These are phyloP conservation scores for Gossypium turneri DNA, from an alignment of 345 rosid species.

Conservation along the genomic window DNA sequence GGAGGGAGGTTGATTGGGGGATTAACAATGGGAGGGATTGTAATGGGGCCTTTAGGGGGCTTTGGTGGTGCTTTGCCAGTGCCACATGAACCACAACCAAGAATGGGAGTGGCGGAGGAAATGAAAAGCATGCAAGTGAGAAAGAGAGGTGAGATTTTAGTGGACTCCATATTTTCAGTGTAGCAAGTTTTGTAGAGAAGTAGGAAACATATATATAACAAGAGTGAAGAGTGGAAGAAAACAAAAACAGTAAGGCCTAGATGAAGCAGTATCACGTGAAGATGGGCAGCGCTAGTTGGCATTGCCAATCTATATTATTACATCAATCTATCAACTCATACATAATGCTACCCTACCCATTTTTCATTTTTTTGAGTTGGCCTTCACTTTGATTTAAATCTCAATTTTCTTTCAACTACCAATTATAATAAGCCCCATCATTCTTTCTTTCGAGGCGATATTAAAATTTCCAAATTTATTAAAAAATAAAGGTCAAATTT, in stretches of 20 bases:
- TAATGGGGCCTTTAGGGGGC: slow-evolving; percentile 20
- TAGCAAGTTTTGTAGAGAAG: slow-evolving; percentile 15
- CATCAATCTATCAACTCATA: too few species aligned
- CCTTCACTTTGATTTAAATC: too few species aligned
- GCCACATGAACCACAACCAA: slow-evolving; percentile 58
- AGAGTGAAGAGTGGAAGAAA: slow-evolving; percentile 21
- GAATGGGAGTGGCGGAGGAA: slow-evolving; percentile 48
- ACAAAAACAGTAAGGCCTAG: slow-evolving; percentile 17
- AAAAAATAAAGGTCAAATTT: too few species aligned
- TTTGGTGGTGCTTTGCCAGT: slow-evolving; percentile 41
- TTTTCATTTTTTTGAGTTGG: too few species aligned
- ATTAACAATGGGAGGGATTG: slow-evolving; percentile 22
- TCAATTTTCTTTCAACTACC: too few species aligned
- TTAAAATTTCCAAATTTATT: too few species aligned
- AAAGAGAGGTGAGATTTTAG: slow-evolving; percentile 51
- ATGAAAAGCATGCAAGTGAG: slow-evolving; percentile 51
- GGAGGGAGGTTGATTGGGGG: slow-evolving; percentile 22
- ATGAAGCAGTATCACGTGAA: slow-evolving; percentile 67
- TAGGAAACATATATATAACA: slow-evolving; percentile 34
- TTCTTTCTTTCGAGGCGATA: too few species aligned
- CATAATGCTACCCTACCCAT: background rate
- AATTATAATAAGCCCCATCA: too few species aligned
- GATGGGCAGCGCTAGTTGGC: slow-evolving; percentile 65
- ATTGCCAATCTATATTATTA: slow-evolving; percentile 42
- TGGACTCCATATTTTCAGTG: slow-evolving; percentile 42